A percentile compares a stretch with the other conserved stretches of the same genome.
These are phyloP conservation scores for Trichocomaceae sp. DNA, from an alignment of 2,329 filamentous ascomycete genomes.

Conservation along the genomic window DNA sequence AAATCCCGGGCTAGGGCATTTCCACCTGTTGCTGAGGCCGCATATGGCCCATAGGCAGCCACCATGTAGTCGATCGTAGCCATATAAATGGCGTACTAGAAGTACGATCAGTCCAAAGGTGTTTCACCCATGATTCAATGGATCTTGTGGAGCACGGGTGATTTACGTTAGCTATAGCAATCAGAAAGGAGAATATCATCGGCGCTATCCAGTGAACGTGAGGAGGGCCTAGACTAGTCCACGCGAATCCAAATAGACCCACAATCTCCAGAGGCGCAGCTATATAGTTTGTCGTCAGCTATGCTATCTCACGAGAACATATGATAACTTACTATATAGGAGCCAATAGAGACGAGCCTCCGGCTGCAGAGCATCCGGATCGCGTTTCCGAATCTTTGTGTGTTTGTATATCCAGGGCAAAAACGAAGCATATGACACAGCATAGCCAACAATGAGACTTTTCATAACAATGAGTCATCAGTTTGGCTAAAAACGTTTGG, in stretches of 20 bases:
- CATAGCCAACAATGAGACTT: slow-evolving; percentile 51
- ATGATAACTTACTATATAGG: slow-evolving; percentile 39
- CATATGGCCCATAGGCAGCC: slow-evolving; percentile 57
- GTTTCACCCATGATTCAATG: neutral
- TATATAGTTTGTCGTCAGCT: slow-evolving; percentile 14
- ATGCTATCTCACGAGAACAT: neutral
- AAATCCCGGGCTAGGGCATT: slow-evolving; percentile 60
- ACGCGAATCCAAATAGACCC: slow-evolving; percentile 57
- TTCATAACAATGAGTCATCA: slow-evolving; percentile 1
- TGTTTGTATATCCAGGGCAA: slow-evolving; percentile 46
- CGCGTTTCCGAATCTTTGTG: slow-evolving; percentile 34
- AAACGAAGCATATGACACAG: slow-evolving; percentile 51
- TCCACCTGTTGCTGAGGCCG: slow-evolving; percentile 59
- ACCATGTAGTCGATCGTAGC: slow-evolving; percentile 64
- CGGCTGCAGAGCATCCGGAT: slow-evolving; percentile 51
- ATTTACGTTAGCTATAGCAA: slow-evolving; percentile 56
- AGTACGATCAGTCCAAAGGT: neutral
- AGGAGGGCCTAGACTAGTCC: slow-evolving; percentile 50
- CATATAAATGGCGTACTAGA: slow-evolving; percentile 50
- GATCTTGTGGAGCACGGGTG: neutral
- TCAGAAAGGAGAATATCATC: slow-evolving; percentile 52
- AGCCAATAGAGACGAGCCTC: slow-evolving; percentile 56
- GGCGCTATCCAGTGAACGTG: slow-evolving; percentile 54
- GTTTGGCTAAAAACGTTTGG: neutral
- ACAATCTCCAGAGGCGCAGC: slow-evolving; percentile 52